Evolutionary conservation across 148 eudicot genomes (phyloP), one percentile per base, ranked within the genome.

Genomic region (Euryodendron excelsum): DNA sequence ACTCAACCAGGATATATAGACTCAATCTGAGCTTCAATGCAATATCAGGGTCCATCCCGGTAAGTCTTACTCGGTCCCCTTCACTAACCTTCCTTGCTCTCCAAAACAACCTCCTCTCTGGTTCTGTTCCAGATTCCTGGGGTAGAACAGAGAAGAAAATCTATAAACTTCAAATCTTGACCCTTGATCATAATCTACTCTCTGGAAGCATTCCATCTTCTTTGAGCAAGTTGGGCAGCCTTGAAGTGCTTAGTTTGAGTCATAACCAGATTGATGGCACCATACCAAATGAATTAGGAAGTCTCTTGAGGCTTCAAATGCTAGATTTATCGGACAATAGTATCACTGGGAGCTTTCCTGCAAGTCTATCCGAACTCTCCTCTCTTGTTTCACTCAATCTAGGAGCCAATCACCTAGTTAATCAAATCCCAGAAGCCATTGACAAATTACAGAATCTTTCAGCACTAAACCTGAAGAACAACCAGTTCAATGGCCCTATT

Each of bases 21-120:
- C 86, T 95, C 67, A 95, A 95, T 63, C 69, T 95, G 82, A 95
- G 99, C 78, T 90, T 58, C 72, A 94, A 94, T 70, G 82, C 85
- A 11, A 50, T 94, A 36, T 89, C 91, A 1, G 94, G 96, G 77
- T 56, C 85, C 1, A 87, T 94, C 69, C 98, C 97, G 0, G 52
- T 48, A 9, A 82, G 86, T 63, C 67, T 94, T 30, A 48, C 90
- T 20, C 85, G 4, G 12, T 84, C 91, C 1, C 72, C 85, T 69
- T 85, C 92, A 4, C 87, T 94, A 39, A 82, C 78, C 18, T 83
- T 91, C 65, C 89, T 91, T 64, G 90, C 93, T 53, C 91, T 94
- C 59, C 84, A 91, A 23, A 85, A 85, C 25, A 94, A 94, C 76
- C 92, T 91, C 79, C 81, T 94, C 30, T 85, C 91, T 39, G 91